Conservation (phyloP, 2,329 filamentous ascomycete species). For the Colletotrichum karsti region DNA sequence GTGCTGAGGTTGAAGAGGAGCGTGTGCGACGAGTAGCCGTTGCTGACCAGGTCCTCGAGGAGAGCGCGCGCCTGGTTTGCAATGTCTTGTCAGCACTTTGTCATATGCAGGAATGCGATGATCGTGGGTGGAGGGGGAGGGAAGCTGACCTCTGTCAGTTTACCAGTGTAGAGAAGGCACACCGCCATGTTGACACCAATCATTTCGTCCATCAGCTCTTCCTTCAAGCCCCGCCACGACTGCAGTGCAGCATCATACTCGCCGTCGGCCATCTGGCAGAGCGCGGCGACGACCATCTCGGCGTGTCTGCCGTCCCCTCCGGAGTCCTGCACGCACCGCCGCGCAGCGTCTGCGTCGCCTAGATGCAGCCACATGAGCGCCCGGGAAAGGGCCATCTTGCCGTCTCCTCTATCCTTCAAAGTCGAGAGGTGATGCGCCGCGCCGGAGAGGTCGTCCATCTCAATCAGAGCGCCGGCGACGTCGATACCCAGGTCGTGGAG, state of each 20-base stretch:
- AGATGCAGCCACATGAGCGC: constrained; percentile 80
- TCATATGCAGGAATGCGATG: background rate
- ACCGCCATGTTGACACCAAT: constrained; percentile 85
- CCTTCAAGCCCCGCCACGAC: constrained; percentile 65
- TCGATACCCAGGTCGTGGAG: constrained; percentile 78
- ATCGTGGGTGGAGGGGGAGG: background rate
- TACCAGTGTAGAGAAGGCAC: constrained; percentile 82
- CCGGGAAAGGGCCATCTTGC: constrained; percentile 55
- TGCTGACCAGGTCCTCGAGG: constrained; percentile 72
- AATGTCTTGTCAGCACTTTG: constrained; percentile 33
- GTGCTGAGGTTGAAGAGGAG: constrained; percentile 91
- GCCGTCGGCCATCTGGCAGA: constrained; percentile 82
- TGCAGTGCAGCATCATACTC: constrained; percentile 71
- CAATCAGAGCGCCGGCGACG: constrained; percentile 73
- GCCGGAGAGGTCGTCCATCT: constrained; percentile 88
- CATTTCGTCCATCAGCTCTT: constrained; percentile 67
- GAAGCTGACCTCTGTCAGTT: constrained; percentile 71
- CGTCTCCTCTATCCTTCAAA: constrained; percentile 52
- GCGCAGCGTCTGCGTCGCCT: constrained; percentile 78
- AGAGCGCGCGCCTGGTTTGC: constrained; percentile 65
- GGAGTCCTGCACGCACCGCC: constrained; percentile 54
- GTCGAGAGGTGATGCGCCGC: constrained; percentile 77
- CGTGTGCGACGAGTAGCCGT: constrained; percentile 75
- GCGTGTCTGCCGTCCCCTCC: constrained; percentile 40
- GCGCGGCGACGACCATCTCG: constrained; percentile 66